phyloP scores from a whole-genome alignment of 257 asterid species.

The Solanum ahanhuiri region DNA sequence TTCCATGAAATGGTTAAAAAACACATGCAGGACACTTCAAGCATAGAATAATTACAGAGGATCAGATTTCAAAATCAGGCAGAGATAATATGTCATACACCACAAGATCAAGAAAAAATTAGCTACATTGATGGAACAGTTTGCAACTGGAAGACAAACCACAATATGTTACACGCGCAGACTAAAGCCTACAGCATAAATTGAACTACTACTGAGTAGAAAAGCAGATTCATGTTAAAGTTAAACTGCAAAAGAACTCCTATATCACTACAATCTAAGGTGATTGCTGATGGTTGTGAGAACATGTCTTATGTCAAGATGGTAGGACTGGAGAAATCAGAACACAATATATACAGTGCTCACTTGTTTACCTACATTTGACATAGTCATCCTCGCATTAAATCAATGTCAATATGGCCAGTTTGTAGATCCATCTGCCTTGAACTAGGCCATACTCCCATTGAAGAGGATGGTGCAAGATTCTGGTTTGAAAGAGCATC shows the following conservation, averaged over 20 bases:
- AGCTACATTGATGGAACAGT: slow-evolving; percentile 11
- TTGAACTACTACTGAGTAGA: background rate
- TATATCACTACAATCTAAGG: slow-evolving; percentile 5
- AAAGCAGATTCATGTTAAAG: slow-evolving; percentile 7
- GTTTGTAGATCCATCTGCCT: slow-evolving; percentile 25
- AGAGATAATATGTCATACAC: background rate
- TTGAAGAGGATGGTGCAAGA: slow-evolving; percentile 24
- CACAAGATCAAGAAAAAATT: background rate
- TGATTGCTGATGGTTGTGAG: background rate
- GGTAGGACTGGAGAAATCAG: slow-evolving; percentile 18
- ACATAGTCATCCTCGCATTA: slow-evolving; percentile 23
- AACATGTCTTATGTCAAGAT: background rate
- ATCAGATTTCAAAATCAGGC: background rate
- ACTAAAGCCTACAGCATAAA: background rate
- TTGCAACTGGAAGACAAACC: background rate
- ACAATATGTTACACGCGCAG: background rate
- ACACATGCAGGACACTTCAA: background rate
- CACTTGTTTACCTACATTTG: slow-evolving; percentile 13
- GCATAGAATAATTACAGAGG: background rate
- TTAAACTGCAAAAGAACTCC: slow-evolving; percentile 7
- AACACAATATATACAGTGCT: slow-evolving; percentile 12
- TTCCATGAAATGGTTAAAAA: background rate
- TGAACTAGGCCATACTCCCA: slow-evolving; percentile 46
- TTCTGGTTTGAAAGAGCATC: slow-evolving; percentile 39
- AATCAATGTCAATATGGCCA: slow-evolving; percentile 31